Conservation (phyloP, 164 flowering plant genomes). For the Chloranthus sessilifolius region DNA sequence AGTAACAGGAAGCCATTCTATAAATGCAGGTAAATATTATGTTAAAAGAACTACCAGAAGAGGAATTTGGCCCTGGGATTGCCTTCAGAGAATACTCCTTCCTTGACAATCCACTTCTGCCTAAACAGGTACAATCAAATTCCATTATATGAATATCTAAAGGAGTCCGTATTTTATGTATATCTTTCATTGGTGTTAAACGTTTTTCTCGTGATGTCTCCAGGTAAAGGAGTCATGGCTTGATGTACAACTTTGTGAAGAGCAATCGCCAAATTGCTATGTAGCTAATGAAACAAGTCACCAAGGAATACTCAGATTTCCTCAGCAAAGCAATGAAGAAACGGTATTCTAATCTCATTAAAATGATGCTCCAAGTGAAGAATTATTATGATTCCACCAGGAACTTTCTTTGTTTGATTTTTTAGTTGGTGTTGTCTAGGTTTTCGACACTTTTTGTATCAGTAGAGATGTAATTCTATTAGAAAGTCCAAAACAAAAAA, state of each 20-base stretch:
- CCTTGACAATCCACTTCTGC: conserved; percentile 69
- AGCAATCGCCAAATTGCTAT: conserved; percentile 47
- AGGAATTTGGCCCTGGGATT: conserved; percentile 75
- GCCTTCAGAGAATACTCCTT: conserved; percentile 81
- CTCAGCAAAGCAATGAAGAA: conserved; percentile 80
- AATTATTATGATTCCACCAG: no score
- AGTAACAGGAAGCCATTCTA: conserved; percentile 3
- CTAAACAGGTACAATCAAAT: conserved; percentile 42
- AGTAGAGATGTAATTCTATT: no score
- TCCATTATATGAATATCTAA: neutral
- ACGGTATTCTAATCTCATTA: conserved; percentile 50
- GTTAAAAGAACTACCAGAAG: conserved; percentile 54
- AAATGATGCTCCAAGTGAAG: no score
- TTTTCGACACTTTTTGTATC: no score
- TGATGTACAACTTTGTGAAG: conserved; percentile 86
- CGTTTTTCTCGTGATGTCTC: conserved; percentile 10
- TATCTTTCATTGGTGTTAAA: neutral
- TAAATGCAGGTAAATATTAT: conserved; percentile 69
- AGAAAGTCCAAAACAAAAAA: no score
- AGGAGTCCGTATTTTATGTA: neutral
- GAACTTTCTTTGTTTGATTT: no score
- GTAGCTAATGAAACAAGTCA: conserved; percentile 42
- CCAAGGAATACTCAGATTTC: conserved; percentile 55
- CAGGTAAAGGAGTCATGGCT: conserved; percentile 96
- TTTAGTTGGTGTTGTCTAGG: no score